Conservation (phyloP, 768 basidiomycete genomes). For the Leccinum fibrillosum region DNA sequence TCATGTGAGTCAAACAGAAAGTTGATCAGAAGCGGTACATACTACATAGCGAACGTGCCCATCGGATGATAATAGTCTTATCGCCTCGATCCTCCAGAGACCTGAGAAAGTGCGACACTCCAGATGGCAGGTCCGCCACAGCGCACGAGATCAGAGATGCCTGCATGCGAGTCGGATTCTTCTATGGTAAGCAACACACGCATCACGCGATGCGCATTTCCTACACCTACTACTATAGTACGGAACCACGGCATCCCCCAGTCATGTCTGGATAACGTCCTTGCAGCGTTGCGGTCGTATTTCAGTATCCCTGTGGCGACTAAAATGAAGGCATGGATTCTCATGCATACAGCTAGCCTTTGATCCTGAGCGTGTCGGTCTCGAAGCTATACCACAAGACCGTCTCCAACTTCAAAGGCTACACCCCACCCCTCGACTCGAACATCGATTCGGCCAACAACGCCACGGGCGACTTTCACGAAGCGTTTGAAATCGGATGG, state of each 20-base stretch:
- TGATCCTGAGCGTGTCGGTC: background rate
- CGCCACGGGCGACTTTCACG: slow-evolving; percentile 79
- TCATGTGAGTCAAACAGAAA: slow-evolving; percentile 20
- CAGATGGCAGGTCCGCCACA: slow-evolving; percentile 38
- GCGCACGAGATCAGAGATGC: slow-evolving; percentile 66
- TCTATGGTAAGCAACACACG: slow-evolving; percentile 54
- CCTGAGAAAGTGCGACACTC: slow-evolving; percentile 14
- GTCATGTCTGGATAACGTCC: slow-evolving; percentile 39
- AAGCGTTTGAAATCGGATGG: slow-evolving; percentile 86
- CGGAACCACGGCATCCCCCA: slow-evolving; percentile 73
- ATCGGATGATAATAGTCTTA: background rate
- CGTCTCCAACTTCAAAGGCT: slow-evolving; percentile 73
- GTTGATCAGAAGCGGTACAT: background rate
- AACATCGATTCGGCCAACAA: slow-evolving; percentile 67
- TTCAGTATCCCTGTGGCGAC: slow-evolving; percentile 61
- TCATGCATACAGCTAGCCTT: background rate
- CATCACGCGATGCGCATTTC: background rate
- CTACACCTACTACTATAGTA: slow-evolving; percentile 38
- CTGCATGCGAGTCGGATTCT: slow-evolving; percentile 80
- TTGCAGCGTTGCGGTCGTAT: slow-evolving; percentile 53
- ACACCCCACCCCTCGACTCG: slow-evolving; percentile 63
- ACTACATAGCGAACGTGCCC: background rate
- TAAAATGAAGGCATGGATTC: slow-evolving; percentile 59
- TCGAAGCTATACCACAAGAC: slow-evolving; percentile 65
- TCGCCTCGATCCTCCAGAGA: slow-evolving; percentile 14